Percentiles rank a stretch among this genome's conserved stretches.
Evolutionary conservation across 768 basidiomycete species (phyloP).

Genomic region (Boletus tylopilopsis): DNA sequence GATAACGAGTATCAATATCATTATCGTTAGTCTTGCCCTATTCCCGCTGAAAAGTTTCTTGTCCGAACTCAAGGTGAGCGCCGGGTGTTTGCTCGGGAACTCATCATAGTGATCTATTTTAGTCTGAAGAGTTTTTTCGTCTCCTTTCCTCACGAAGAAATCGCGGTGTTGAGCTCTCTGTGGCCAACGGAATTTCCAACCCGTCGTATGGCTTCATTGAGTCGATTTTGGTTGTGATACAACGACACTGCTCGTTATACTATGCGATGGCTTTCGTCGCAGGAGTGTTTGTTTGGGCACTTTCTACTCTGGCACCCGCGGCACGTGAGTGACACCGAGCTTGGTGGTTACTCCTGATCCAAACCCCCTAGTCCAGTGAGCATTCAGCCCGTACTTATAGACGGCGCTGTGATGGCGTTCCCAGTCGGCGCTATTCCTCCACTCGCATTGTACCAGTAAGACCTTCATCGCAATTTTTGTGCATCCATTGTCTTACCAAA

Average conservation of each 20-base stretch:
- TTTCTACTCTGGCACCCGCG: conserved; percentile 8
- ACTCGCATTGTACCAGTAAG: conserved; percentile 13
- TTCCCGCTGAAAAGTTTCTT: conserved; percentile 12
- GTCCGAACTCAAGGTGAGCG: conserved; percentile 10
- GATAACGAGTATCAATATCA: conserved; percentile 12
- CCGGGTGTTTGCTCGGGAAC: background rate
- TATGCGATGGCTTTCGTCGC: conserved; percentile 8
- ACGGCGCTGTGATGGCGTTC: conserved; percentile 12
- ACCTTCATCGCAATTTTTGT: background rate
- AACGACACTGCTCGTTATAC: conserved; percentile 7
- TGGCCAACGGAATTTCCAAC: conserved; percentile 15
- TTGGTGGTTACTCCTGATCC: background rate
- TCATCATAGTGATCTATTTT: background rate
- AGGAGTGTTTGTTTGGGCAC: conserved; percentile 1
- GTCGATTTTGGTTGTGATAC: background rate
- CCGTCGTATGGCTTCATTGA: conserved; percentile 4
- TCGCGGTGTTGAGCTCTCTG: background rate
- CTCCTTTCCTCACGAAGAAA: conserved; percentile 5
- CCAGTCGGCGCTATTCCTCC: conserved; percentile 14
- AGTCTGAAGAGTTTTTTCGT: conserved; percentile 20
- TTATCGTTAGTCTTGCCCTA: conserved; percentile 9
- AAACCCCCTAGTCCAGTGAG: conserved; percentile 1
- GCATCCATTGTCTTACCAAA: background rate
- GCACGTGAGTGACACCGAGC: conserved; percentile 7
- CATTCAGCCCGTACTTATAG: conserved; percentile 11